Percentiles rank a stretch among this genome's conserved stretches.
These are phyloP conservation scores for Venturia carpophila DNA, from an alignment of 2,329 filamentous ascomycete species.

Conservation along the genomic window DNA sequence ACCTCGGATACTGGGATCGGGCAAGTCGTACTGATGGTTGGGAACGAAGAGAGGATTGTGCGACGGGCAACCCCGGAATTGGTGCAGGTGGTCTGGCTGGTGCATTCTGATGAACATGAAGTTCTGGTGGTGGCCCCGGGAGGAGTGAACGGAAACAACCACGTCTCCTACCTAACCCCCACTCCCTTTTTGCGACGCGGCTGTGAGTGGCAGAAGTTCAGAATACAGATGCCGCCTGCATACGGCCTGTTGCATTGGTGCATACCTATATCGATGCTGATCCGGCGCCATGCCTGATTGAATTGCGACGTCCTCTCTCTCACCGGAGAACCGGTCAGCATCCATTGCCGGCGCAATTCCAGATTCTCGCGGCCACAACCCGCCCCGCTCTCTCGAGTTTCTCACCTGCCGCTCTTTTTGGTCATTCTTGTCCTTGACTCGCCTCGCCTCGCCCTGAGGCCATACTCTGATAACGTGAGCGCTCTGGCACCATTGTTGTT, in stretches of 20 bases:
- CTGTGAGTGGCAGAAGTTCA: not conserved
- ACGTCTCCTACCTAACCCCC: not conserved
- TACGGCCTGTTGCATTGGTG: not conserved
- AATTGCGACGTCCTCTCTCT: not conserved
- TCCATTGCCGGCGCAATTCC: slow-evolving; percentile 1
- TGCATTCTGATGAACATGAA: not conserved
- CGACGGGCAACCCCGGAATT: not conserved
- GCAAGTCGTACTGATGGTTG: not conserved
- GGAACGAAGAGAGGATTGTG: not conserved
- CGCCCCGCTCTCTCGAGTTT: not conserved
- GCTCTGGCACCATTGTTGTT: not conserved
- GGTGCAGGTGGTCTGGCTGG: not conserved
- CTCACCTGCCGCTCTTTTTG: not conserved
- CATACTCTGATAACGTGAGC: not conserved
- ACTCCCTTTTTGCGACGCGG: not conserved
- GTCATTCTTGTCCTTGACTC: not conserved
- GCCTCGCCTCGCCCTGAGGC: slow-evolving; percentile 7
- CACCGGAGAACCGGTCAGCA: not conserved
- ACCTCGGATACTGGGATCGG: not conserved
- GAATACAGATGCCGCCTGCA: not conserved
- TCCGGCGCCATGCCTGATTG: not conserved
- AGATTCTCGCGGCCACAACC: not conserved
- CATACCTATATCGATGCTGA: not conserved
- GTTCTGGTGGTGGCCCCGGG: not conserved
- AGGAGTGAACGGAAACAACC: not conserved